Conservation (phyloP, 306 rosid genomes). For the Ceratonia siliqua region DNA sequence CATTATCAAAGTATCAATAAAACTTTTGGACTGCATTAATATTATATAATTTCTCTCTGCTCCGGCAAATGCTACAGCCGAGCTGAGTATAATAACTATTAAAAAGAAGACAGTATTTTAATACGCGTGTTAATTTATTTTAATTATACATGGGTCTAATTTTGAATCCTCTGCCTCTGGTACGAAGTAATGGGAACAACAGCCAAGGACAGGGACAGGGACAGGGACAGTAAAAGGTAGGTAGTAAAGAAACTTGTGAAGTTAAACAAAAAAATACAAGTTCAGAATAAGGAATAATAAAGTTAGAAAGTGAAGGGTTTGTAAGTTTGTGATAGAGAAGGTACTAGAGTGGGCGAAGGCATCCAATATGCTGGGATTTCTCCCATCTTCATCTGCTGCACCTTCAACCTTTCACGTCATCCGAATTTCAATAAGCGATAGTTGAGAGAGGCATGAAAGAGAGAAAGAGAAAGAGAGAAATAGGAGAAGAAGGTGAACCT, state of each 20-base stretch:
- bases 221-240: too few relatives aligned
- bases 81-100: background rate
- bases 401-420: conserved; percentile 46
- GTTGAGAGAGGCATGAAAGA: background rate
- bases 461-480: background rate
- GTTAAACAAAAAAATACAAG: too few relatives aligned
- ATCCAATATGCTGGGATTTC: conserved; percentile 46
- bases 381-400: conserved; percentile 47
- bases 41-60: background rate
- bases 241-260: too few relatives aligned
- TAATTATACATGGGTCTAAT: too few relatives aligned
- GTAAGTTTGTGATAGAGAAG: background rate
- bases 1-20: background rate
- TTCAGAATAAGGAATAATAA: background rate
- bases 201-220: too few relatives aligned
- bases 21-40: background rate
- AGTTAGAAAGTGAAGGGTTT: background rate
- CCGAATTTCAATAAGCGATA: background rate
- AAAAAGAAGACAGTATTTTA: too few relatives aligned
- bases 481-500: conserved; percentile 43
- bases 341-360: conserved; percentile 32
- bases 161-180: too few relatives aligned
- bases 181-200: too few relatives aligned
- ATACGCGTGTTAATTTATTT: too few relatives aligned
- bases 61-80: too few relatives aligned